phyloP scores from a whole-genome alignment of 2,329 filamentous ascomycete species.

The Sporothrix dimorphospora region DNA sequence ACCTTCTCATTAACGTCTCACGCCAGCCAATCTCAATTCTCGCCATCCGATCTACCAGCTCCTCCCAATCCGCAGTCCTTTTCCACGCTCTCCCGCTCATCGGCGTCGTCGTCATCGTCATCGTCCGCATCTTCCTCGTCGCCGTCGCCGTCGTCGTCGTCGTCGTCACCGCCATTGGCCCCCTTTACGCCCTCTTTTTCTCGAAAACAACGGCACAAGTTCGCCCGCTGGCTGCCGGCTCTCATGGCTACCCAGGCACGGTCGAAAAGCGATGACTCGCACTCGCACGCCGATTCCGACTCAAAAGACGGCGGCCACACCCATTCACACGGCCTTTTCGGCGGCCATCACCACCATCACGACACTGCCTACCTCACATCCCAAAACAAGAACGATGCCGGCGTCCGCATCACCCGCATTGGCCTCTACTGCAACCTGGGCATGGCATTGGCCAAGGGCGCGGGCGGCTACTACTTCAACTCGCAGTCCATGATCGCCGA shows the following conservation, averaged over 20 bases:
- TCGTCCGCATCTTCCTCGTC: slow-evolving; percentile 13
- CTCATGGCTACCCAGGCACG: slow-evolving; percentile 37
- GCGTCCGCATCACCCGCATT: slow-evolving; percentile 89
- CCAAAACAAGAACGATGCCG: slow-evolving; percentile 84
- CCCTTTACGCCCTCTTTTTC: slow-evolving; percentile 22
- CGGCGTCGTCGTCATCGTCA: slow-evolving; percentile 20
- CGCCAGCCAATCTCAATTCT: slow-evolving; percentile 21
- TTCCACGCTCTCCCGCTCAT: slow-evolving; percentile 29
- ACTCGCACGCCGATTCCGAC: slow-evolving; percentile 53
- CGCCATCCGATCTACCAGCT: slow-evolving; percentile 16
- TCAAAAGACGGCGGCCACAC: slow-evolving; percentile 52
- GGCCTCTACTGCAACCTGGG: slow-evolving; percentile 86
- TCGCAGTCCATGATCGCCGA: slow-evolving; percentile 92
- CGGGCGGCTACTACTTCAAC: slow-evolving; percentile 92
- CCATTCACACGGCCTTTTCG: slow-evolving; percentile 57
- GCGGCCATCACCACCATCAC: slow-evolving; percentile 75
- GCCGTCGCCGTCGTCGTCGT: slow-evolving; percentile 20
- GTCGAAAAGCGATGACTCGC: slow-evolving; percentile 50
- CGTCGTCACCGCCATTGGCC: slow-evolving; percentile 9
- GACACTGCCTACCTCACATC: slow-evolving; percentile 84
- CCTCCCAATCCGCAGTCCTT: slow-evolving; percentile 1
- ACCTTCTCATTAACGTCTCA: background rate
- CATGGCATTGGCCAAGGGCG: slow-evolving; percentile 92
- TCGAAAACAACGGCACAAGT: slow-evolving; percentile 31
- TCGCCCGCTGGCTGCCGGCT: slow-evolving; percentile 36